These are phyloP conservation scores for Oryza meridionalis DNA, from an alignment of 176 grass and related monocot genomes.

Conservation along the genomic window DNA sequence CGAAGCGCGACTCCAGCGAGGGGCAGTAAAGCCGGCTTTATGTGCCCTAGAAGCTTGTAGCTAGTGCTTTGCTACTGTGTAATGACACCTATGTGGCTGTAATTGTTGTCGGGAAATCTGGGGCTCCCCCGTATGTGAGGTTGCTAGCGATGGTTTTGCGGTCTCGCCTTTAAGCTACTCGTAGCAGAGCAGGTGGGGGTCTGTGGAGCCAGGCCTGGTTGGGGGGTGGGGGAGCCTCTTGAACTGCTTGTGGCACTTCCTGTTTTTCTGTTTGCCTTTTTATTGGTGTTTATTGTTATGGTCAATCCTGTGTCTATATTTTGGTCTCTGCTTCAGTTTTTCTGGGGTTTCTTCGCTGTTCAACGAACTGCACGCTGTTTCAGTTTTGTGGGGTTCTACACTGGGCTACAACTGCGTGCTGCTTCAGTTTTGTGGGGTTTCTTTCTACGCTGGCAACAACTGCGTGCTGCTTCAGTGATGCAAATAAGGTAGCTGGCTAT, in stretches of 20 bases:
- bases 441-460: too few species aligned
- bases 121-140: conserved; percentile 29
- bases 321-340: background rate
- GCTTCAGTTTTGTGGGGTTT: too few species aligned
- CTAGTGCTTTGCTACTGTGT: conserved; percentile 49
- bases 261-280: conserved; percentile 39
- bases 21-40: conserved; percentile 52
- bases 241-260: conserved; percentile 32
- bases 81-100: conserved; percentile 46
- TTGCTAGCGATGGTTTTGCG: background rate
- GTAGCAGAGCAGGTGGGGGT: background rate
- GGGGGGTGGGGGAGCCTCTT: conserved; percentile 19
- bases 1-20: conserved; percentile 44
- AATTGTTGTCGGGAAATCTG: conserved; percentile 42
- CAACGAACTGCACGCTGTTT: background rate
- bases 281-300: conserved; percentile 24
- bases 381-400: background rate
- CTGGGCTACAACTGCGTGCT: too few species aligned
- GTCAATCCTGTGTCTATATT: conserved; percentile 20
- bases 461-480: background rate
- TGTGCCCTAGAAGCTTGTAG: conserved; percentile 48
- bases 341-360: background rate
- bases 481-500: background rate
- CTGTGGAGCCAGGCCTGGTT: background rate
- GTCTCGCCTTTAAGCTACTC: background rate